Percentiles rank a stretch among this genome's conserved stretches.
phyloP scores from a whole-genome alignment of 2,329 filamentous ascomycete genomes.

The Apiospora malaysiana region DNA sequence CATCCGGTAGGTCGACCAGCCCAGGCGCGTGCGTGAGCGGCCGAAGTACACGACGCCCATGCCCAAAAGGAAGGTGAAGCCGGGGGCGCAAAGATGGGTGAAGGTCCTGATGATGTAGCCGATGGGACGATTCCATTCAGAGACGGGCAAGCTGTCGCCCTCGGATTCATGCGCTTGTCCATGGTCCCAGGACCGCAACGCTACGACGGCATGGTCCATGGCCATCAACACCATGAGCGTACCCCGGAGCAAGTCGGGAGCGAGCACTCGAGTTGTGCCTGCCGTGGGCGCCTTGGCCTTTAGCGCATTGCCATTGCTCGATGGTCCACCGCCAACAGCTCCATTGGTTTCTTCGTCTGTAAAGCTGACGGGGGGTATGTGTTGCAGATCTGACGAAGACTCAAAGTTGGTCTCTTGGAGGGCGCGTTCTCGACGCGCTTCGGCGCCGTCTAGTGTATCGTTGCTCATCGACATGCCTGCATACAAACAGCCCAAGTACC shows the following conservation, averaged over 20 bases:
- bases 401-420: not conserved
- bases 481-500: not conserved
- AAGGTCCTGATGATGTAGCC: slow-evolving; percentile 48
- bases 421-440: not conserved
- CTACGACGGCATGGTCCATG: slow-evolving; percentile 48
- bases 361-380: not conserved
- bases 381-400: not conserved
- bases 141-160: slow-evolving; percentile 42
- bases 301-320: not conserved
- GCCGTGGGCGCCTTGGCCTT: not conserved
- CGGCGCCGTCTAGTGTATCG: not conserved
- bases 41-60: slow-evolving; percentile 53
- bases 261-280: slow-evolving; percentile 39
- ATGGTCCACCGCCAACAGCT: not conserved
- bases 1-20: slow-evolving; percentile 45
- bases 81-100: slow-evolving; percentile 52
- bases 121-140: slow-evolving; percentile 44
- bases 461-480: not conserved
- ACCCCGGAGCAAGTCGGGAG: slow-evolving; percentile 51
- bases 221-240: slow-evolving; percentile 53
- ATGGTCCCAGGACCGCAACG: slow-evolving; percentile 48
- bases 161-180: slow-evolving; percentile 46
- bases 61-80: slow-evolving; percentile 53
- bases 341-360: not conserved
- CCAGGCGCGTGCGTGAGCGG: slow-evolving; percentile 46